phyloP scores from a whole-genome alignment of 2,329 filamentous ascomycete species.

The Arthrobotrys megalospora region DNA sequence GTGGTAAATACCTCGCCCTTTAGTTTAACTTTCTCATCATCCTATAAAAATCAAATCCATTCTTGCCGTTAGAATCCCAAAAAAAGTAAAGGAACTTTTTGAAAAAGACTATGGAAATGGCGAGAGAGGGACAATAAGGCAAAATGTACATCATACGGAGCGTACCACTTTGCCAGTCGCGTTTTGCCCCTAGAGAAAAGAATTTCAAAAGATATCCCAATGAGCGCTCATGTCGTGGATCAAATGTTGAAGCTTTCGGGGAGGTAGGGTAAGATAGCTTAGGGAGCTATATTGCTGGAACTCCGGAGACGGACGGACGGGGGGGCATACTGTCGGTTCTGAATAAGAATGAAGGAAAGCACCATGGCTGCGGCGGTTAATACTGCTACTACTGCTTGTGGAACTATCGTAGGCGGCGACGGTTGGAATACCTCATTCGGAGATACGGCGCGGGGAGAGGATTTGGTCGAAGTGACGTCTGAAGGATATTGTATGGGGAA shows the following conservation, averaged over 20 bases:
- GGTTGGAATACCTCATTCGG: slow-evolving; percentile 37
- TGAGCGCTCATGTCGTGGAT: background rate
- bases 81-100: too few relatives aligned
- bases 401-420: slow-evolving; percentile 24
- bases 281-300: background rate
- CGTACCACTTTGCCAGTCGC: slow-evolving; percentile 98
- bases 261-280: too few relatives aligned
- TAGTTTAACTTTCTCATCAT: slow-evolving; percentile 98
- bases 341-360: slow-evolving; percentile 69
- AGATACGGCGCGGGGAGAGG: slow-evolving; percentile 3
- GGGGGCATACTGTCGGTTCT: slow-evolving; percentile 68
- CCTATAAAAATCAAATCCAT: slow-evolving; percentile 68
- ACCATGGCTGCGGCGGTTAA: slow-evolving; percentile 64
- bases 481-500: background rate
- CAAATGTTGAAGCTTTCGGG: too few relatives aligned
- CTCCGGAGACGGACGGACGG: background rate
- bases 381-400: slow-evolving; percentile 8
- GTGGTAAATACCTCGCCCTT: slow-evolving; percentile 87
- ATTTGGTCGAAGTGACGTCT: background rate
- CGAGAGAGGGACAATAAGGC: background rate
- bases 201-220: background rate
- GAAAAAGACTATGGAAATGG: background rate
- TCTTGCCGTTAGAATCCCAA: too few relatives aligned
- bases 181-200: slow-evolving; percentile 86
- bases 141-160: slow-evolving; percentile 82